Conservation (phyloP, 208 protist genomes). For the Trypanosoma conorhini region DNA sequence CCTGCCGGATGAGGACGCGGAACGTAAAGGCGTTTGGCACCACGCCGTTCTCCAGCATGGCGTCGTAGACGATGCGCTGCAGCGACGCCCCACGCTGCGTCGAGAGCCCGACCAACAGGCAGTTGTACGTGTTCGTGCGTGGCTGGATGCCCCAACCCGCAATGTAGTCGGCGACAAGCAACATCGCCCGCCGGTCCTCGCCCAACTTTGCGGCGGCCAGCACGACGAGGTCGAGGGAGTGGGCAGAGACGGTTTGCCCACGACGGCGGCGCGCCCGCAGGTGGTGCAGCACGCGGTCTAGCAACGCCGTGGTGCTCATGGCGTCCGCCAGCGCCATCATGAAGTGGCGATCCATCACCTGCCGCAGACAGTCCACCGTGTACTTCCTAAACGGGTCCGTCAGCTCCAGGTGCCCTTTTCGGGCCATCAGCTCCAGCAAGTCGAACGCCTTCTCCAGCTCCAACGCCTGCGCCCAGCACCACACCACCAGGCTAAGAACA, state of each 20-base stretch:
- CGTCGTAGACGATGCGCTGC: conserved; percentile 59
- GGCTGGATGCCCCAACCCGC: conserved; percentile 59
- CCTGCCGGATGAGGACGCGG: conserved; percentile 82
- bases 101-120: conserved; percentile 56
- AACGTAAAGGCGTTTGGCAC: conserved; percentile 74
- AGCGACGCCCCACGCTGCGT: conserved; percentile 43
- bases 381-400: conserved; percentile 67
- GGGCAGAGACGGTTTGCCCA: conserved; percentile 58
- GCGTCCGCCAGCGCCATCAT: conserved; percentile 65
- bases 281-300: conserved; percentile 59
- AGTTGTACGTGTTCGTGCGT: conserved; percentile 74
- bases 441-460: conserved; percentile 80
- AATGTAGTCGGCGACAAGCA: conserved; percentile 59
- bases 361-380: conserved; percentile 63
- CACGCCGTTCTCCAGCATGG: conserved; percentile 63
- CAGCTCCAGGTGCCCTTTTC: conserved; percentile 76
- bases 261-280: conserved; percentile 37
- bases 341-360: conserved; percentile 83
- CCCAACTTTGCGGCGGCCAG: conserved; percentile 57
- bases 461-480: conserved; percentile 65
- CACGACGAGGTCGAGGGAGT: conserved; percentile 77
- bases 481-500: conserved; percentile 73
- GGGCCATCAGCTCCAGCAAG: conserved; percentile 73
- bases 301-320: conserved; percentile 33
- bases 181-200: conserved; percentile 71